Evolutionary conservation across 441 rosid genomes (phyloP).

Genomic region (Gossypium davidsonii): DNA sequence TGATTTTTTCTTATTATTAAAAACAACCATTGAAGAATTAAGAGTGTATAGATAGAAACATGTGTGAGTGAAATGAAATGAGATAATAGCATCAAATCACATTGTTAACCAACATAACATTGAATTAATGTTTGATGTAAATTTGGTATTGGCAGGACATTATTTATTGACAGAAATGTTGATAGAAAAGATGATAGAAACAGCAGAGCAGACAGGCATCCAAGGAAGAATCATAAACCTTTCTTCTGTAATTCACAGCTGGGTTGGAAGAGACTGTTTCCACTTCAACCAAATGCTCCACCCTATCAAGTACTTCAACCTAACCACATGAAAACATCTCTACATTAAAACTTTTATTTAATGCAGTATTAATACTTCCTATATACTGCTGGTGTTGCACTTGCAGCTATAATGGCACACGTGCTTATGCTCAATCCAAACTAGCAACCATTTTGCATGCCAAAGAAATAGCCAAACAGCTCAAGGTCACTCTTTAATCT

Average conservation of each 20-base stretch:
- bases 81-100: too few species aligned
- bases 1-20: too few species aligned
- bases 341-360: neutral
- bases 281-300: constrained; percentile 51
- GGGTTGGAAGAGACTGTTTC: constrained; percentile 64
- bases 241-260: constrained; percentile 78
- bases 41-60: too few species aligned
- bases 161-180: constrained; percentile 72
- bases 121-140: too few species aligned
- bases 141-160: constrained; percentile 53
- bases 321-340: too few species aligned
- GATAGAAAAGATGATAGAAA: constrained; percentile 70
- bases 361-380: neutral
- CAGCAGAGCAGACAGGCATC: constrained; percentile 54
- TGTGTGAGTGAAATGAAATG: too few species aligned
- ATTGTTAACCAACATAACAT: too few species aligned
- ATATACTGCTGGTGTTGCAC: neutral
- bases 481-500: constrained; percentile 40
- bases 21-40: too few species aligned
- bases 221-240: constrained; percentile 81
- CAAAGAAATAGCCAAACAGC: constrained; percentile 63
- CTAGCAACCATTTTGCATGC: constrained; percentile 75
- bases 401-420: constrained; percentile 66
- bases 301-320: constrained; percentile 49
- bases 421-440: constrained; percentile 83